These are phyloP conservation scores for Ulmus americana DNA, from an alignment of 331 rosid genomes.

Conservation along the genomic window DNA sequence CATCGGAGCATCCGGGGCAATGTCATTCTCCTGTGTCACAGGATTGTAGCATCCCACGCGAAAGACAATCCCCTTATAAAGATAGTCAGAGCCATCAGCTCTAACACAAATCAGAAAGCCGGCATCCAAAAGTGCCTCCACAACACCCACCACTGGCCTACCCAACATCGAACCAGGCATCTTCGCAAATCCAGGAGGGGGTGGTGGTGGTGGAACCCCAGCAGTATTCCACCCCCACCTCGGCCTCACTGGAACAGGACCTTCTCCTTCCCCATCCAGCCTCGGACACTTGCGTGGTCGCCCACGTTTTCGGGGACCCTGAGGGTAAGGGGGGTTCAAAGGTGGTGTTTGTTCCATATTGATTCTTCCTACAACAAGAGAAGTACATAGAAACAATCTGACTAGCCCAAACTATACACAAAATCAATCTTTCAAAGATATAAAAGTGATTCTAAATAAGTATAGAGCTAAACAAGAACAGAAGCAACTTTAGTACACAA, in stretches of 20 bases:
- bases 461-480: too few relatives aligned
- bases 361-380: too few relatives aligned
- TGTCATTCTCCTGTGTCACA: constrained; percentile 67
- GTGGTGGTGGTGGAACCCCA: constrained; percentile 40
- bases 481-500: too few relatives aligned
- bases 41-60: constrained; percentile 75
- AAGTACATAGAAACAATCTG: too few relatives aligned
- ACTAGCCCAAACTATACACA: too few relatives aligned
- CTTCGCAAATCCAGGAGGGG: constrained; percentile 40
- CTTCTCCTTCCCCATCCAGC: constrained; percentile 36
- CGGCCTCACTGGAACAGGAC: constrained; percentile 27
- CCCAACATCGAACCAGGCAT: constrained; percentile 52
- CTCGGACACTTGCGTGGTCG: constrained; percentile 89
- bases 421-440: too few relatives aligned
- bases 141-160: constrained; percentile 66
- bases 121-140: constrained; percentile 88
- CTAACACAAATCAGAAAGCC: constrained; percentile 81
- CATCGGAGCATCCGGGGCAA: constrained; percentile 80
- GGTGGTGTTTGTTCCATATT: too few relatives aligned
- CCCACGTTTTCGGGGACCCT: constrained; percentile 66
- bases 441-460: too few relatives aligned
- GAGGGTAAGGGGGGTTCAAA: too few relatives aligned
- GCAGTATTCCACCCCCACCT: constrained; percentile 33
- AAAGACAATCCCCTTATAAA: constrained; percentile 79
- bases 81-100: constrained; percentile 60